These are phyloP conservation scores for Cryphonectria naterciae DNA, from an alignment of 2,329 filamentous ascomycete genomes.

Conservation along the genomic window DNA sequence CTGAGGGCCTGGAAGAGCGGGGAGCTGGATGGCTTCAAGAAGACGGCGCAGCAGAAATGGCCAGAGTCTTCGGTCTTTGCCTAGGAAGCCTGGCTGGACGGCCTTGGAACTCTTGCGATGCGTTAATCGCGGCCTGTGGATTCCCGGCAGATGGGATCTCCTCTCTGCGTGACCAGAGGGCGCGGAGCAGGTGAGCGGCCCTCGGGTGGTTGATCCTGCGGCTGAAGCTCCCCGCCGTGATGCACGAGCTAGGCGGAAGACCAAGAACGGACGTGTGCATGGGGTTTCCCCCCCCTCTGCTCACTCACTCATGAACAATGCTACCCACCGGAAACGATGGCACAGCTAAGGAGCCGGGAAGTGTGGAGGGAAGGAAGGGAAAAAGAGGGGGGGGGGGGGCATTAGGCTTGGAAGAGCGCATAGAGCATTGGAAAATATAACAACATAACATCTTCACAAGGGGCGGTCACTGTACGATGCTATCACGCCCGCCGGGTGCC, in stretches of 20 bases:
- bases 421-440: background rate
- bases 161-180: background rate
- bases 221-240: background rate
- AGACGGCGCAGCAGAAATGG: constrained; percentile 54
- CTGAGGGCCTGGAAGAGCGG: constrained; percentile 55
- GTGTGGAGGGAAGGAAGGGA: no score
- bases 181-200: background rate
- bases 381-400: background rate
- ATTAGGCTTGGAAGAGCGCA: background rate
- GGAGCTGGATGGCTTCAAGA: constrained; percentile 53
- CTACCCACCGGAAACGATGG: constrained; percentile 9
- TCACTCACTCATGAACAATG: constrained; percentile 2
- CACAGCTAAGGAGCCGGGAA: background rate
- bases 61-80: constrained; percentile 53
- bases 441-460: background rate
- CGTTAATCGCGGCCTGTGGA: background rate
- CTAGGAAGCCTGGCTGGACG: constrained; percentile 30
- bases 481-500: background rate
- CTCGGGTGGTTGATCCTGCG: background rate
- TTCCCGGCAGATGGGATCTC: background rate
- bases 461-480: background rate
- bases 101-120: background rate
- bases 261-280: background rate
- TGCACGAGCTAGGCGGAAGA: background rate
- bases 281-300: background rate